Evolutionary conservation across 306 rosid species (phyloP).

Genomic region (Prosopis cineraria): DNA sequence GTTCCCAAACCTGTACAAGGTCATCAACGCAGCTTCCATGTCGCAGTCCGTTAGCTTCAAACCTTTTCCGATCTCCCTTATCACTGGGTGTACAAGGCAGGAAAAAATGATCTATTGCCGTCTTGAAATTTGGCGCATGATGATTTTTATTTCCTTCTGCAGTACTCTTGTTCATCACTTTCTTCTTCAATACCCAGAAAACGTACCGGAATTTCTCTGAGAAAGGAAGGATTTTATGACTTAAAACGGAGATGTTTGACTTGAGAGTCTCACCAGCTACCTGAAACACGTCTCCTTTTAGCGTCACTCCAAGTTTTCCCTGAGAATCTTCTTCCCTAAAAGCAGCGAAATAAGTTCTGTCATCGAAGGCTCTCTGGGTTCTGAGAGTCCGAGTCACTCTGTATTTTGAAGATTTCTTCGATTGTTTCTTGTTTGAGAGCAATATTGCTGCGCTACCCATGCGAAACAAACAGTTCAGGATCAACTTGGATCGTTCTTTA

Average conservation of each 20-base stretch:
- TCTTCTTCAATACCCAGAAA: slow-evolving; percentile 40
- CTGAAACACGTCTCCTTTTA: slow-evolving; percentile 47
- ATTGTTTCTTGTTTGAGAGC: slow-evolving; percentile 61
- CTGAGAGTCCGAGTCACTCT: slow-evolving; percentile 45
- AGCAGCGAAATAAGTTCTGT: slow-evolving; percentile 65
- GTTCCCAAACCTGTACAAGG: slow-evolving; percentile 79
- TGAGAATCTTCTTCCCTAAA: slow-evolving; percentile 70
- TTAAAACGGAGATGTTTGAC: slow-evolving; percentile 48
- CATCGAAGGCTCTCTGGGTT: slow-evolving; percentile 71
- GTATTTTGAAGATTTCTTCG: slow-evolving; percentile 56
- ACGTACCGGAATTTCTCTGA: slow-evolving; percentile 53
- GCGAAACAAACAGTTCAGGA: slow-evolving; percentile 71
- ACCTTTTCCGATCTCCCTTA: slow-evolving; percentile 66
- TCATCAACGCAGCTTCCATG: slow-evolving; percentile 72
- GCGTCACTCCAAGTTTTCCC: slow-evolving; percentile 74
- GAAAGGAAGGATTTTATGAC: slow-evolving; percentile 58
- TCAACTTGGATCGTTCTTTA: slow-evolving; percentile 58
- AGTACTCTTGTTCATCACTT: slow-evolving; percentile 39
- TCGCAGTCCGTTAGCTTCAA: slow-evolving; percentile 69
- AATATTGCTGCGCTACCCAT: slow-evolving; percentile 86
- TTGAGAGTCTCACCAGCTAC: slow-evolving; percentile 73
- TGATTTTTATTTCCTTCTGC: slow-evolving; percentile 41
- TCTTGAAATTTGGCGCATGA: slow-evolving; percentile 70
- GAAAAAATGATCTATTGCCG: slow-evolving; percentile 63
- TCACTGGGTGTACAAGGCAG: slow-evolving; percentile 60